Conservation (phyloP, 805 yeast species). For the Teunomyces barrocoloradensis region DNA sequence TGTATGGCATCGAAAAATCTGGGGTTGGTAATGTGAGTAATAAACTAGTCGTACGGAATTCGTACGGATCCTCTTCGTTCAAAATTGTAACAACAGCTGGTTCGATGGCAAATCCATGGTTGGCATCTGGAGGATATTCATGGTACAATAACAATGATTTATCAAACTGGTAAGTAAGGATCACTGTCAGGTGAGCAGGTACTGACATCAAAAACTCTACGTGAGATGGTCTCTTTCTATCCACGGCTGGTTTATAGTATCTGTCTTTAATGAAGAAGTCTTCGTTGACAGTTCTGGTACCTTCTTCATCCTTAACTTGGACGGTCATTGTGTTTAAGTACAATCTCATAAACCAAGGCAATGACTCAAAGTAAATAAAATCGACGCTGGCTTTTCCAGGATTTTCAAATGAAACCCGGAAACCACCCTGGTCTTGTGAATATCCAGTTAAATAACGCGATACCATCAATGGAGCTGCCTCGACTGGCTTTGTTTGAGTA, state of each 20-base stretch:
- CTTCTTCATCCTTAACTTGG: constrained; percentile 23
- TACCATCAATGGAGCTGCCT: constrained; percentile 62
- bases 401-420: constrained; percentile 75
- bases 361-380: constrained; percentile 69
- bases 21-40: constrained; percentile 90
- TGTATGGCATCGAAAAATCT: constrained; percentile 98
- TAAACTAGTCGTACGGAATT: constrained; percentile 80
- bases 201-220: constrained; percentile 63
- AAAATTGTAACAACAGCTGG: constrained; percentile 77
- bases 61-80: constrained; percentile 31
- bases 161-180: constrained; percentile 76
- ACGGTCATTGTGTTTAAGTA: constrained; percentile 68
- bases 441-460: constrained; percentile 88
- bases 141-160: constrained; percentile 79
- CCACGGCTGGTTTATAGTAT: constrained; percentile 73
- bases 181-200: constrained; percentile 62
- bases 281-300: constrained; percentile 14
- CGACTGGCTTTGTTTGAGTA: constrained; percentile 34
- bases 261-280: constrained; percentile 46
- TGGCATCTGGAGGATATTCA: constrained; percentile 99
- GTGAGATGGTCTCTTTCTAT: constrained; percentile 78
- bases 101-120: constrained; percentile 93
- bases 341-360: constrained; percentile 91
- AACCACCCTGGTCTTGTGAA: constrained; percentile 88
- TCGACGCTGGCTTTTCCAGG: constrained; percentile 44